phyloP scores from a whole-genome alignment of 139 green algal genomes.

The Picochlorum sp. region DNA sequence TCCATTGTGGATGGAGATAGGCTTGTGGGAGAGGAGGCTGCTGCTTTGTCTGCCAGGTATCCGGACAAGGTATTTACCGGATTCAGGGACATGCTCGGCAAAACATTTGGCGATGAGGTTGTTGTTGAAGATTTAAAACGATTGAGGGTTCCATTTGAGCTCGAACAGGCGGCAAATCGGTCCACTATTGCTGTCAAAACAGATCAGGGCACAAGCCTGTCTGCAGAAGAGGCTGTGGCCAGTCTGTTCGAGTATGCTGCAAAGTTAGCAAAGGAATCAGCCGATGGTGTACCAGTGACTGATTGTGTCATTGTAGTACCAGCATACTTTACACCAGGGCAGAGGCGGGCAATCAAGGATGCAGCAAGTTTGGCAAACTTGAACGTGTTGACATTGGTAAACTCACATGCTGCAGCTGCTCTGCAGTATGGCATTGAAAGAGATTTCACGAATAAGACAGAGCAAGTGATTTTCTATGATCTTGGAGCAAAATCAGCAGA shows the following conservation, averaged over 20 bases:
- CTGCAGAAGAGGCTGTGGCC: slow-evolving; percentile 81
- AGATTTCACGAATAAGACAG: slow-evolving; percentile 70
- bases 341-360: slow-evolving; percentile 75
- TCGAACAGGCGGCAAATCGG: slow-evolving; percentile 53
- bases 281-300: slow-evolving; percentile 46
- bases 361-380: slow-evolving; percentile 64
- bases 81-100: slow-evolving; percentile 74
- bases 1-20: slow-evolving; percentile 76
- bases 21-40: slow-evolving; percentile 87
- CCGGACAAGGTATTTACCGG: slow-evolving; percentile 65
- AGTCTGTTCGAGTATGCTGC: slow-evolving; percentile 81
- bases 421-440: slow-evolving; percentile 97
- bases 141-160: slow-evolving; percentile 53
- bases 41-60: slow-evolving; percentile 55
- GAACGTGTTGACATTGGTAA: slow-evolving; percentile 83
- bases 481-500: slow-evolving; percentile 70
- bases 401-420: slow-evolving; percentile 83
- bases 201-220: slow-evolving; percentile 24
- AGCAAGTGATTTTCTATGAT: slow-evolving; percentile 88
- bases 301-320: slow-evolving; percentile 86
- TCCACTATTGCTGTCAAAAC: slow-evolving; percentile 32
- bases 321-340: slow-evolving; percentile 70
- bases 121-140: slow-evolving; percentile 40
- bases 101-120: slow-evolving; percentile 30
- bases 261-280: slow-evolving; percentile 61